Evolutionary conservation across 176 grass and related monocot species (phyloP), one percentile per base, ranked within the genome.

Genomic region (Oryza longistaminata): DNA sequence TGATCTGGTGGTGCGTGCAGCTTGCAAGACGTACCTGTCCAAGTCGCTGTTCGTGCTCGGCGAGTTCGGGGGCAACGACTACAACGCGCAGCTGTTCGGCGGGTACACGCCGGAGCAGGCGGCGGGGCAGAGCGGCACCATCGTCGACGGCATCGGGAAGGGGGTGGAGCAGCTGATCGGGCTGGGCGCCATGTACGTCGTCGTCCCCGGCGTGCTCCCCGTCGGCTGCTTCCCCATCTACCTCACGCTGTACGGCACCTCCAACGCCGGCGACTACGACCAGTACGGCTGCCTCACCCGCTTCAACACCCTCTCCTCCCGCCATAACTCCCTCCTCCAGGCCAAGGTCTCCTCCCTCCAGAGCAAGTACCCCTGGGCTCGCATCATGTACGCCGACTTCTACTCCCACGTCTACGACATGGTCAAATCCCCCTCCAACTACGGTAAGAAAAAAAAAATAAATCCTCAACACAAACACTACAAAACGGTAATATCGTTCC

Each of bases 51-150:
- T 97, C 78, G 83, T 97, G 0, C 78, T 97, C 2, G 94, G 94
- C 49, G 94, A 97, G 90, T 88, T 97, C 66, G 94, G 94, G 11
- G 94, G 94, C 39, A 99, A 99, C 78, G 97, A 99, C 82, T 99
- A 99, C 90, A 96, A 95, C 81, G 92, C 97, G 0, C 87, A 85
- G 81, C 46, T 99, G 27, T 99, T 99, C 83, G 83, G 87, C 49
- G 93, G 97, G 4, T 84, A 91, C 85, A 68, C 75, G 1, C 81
- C 94, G 22, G 83, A 91, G 60, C 55, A 88, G 64, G 92, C 91
- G 2, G 64, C 70, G 6, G 35, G 90, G 6, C 92, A 88, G 55
- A 79, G 75, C 65, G n/a, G 42, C 7, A 73, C 87, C 1, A 89
- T 99, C 27, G 88, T 96, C 4, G 70, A 89, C 82, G 86, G 70